Conservation (phyloP, 2,329 filamentous ascomycete species). For the Domatiomyces catenatus region DNA sequence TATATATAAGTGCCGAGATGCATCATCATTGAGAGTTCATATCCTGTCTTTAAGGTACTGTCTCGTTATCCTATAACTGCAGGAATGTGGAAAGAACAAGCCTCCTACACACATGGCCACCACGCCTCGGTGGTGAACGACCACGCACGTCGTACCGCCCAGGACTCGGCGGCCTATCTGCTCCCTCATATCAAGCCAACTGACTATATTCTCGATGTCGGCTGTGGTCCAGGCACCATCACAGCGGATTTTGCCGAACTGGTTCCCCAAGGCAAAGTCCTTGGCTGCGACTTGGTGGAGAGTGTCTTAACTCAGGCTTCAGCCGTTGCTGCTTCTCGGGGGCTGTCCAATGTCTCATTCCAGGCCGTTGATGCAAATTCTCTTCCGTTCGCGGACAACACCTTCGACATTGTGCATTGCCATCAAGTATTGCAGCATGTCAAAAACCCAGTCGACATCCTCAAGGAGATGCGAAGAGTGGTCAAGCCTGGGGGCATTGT, state of each 20-base stretch:
- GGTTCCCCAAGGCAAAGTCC: slow-evolving; percentile 26
- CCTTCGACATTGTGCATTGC: slow-evolving; percentile 45
- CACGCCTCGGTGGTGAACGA: slow-evolving; percentile 23
- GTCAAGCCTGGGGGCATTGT: slow-evolving; percentile 38
- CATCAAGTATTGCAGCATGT: slow-evolving; percentile 46
- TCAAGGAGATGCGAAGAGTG: slow-evolving; percentile 41
- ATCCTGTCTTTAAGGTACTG: no score
- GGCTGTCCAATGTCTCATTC: slow-evolving; percentile 24
- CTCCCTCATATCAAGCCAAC: slow-evolving; percentile 24
- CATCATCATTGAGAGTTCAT: not conserved
- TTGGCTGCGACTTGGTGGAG: slow-evolving; percentile 22
- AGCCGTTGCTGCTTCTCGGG: slow-evolving; percentile 18
- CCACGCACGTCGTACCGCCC: slow-evolving; percentile 22
- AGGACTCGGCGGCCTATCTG: slow-evolving; percentile 26
- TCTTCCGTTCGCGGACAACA: slow-evolving; percentile 30
- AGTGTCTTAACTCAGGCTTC: slow-evolving; percentile 22
- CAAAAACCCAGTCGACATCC: slow-evolving; percentile 32
- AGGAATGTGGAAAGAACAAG: slow-evolving; percentile 10
- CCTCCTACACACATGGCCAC: slow-evolving; percentile 27
- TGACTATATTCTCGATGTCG: slow-evolving; percentile 28
- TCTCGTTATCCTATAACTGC: no score
- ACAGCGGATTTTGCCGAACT: slow-evolving; percentile 26
- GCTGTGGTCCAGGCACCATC: slow-evolving; percentile 31
- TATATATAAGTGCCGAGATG: not conserved
- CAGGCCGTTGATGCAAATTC: slow-evolving; percentile 26